phyloP scores from a whole-genome alignment of 805 yeast species.

The Pichia kluyveri region DNA sequence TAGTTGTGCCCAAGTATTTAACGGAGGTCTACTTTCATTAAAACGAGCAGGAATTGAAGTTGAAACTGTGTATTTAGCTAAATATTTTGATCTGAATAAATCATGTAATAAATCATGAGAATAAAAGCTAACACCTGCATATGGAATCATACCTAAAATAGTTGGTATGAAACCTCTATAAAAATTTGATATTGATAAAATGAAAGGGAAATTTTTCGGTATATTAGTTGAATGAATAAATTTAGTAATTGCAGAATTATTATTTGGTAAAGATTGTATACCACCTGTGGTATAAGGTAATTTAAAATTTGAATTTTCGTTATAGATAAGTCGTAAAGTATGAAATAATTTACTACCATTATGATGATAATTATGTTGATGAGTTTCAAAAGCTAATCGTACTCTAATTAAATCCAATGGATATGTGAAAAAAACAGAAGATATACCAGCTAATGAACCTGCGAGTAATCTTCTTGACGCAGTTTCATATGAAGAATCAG shows the following conservation, averaged over 20 bases:
- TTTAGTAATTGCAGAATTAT: constrained; percentile 23
- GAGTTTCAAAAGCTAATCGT: constrained; percentile 82
- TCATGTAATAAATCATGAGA: constrained; percentile 92
- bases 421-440: constrained; percentile 81
- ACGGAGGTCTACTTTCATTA: constrained; percentile 49
- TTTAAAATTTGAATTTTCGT: constrained; percentile 24
- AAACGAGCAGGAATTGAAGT: constrained; percentile 14
- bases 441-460: constrained; percentile 85
- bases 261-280: constrained; percentile 12
- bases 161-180: constrained; percentile 95
- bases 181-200: constrained; percentile 51
- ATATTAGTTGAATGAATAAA: constrained; percentile 19
- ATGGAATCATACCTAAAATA: constrained; percentile 90
- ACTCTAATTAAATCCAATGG: constrained; percentile 90
- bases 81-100: constrained; percentile 52
- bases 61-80: constrained; percentile 46
- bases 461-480: constrained; percentile 72
- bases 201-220: constrained; percentile 15
- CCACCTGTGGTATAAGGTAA: constrained; percentile 22
- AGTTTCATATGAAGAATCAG: constrained; percentile 66
- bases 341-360: constrained; percentile 28
- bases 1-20: constrained; percentile 86
- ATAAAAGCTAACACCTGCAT: constrained; percentile 95
- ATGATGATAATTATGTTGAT: constrained; percentile 20
- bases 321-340: constrained; percentile 22